A percentile compares a stretch with the other conserved stretches of the same genome.
These are phyloP conservation scores for Brassica juncea DNA, from an alignment of 345 rosid genomes.

Conservation along the genomic window DNA sequence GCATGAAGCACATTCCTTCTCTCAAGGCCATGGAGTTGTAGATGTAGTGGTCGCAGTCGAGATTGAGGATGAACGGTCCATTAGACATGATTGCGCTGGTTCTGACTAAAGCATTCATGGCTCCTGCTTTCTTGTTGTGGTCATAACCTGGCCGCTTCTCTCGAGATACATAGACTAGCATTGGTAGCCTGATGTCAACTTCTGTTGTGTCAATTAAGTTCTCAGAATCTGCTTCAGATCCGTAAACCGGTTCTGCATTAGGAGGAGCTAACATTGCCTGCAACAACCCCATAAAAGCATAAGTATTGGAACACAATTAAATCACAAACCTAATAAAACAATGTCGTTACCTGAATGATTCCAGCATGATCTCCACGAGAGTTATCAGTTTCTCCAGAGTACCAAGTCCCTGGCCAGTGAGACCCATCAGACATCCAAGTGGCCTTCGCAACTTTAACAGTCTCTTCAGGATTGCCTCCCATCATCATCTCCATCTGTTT, in stretches of 20 bases:
- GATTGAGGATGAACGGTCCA: conserved; percentile 3
- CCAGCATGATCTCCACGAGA: conserved; percentile 6
- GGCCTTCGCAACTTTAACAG: background rate
- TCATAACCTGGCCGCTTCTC: conserved; percentile 51
- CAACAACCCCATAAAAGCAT: background rate
- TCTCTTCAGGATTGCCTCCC: background rate
- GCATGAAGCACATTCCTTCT: conserved; percentile 1
- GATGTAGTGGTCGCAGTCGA: background rate
- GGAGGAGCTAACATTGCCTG: conserved; percentile 88
- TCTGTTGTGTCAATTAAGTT: conserved; percentile 56
- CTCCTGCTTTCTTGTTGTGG: conserved; percentile 73
- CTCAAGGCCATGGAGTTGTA: conserved; percentile 9
- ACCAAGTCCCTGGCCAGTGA: conserved; percentile 1
- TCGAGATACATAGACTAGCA: conserved; percentile 51
- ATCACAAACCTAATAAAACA: background rate
- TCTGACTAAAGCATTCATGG: conserved; percentile 64
- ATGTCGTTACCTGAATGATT: background rate
- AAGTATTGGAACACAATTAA: background rate
- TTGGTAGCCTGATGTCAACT: conserved; percentile 56
- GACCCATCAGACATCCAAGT: background rate
- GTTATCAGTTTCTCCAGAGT: background rate
- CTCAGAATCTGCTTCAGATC: conserved; percentile 19
- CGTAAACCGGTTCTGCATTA: conserved; percentile 59
- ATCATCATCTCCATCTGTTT: conserved; percentile 6
- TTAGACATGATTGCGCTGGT: conserved; percentile 39